phyloP scores from a whole-genome alignment of 768 basidiomycete genomes.

The Mycena latifolia region DNA sequence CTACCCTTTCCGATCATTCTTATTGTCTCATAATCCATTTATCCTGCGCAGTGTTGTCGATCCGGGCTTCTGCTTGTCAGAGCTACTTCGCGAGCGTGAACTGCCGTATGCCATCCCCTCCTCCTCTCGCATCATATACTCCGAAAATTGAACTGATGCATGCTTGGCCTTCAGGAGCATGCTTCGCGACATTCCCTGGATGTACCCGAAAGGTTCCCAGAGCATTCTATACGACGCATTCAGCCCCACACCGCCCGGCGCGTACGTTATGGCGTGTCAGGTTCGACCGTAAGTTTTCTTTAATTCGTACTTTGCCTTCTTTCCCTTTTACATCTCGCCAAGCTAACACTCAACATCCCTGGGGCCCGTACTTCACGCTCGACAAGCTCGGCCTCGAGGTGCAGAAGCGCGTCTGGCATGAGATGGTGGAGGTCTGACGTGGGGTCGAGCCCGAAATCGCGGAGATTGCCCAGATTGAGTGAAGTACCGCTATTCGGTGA shows the following conservation, averaged over 20 bases:
- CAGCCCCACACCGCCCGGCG: conserved; percentile 18
- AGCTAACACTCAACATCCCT: background rate
- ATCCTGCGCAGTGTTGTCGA: conserved; percentile 9
- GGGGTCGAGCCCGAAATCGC: conserved; percentile 15
- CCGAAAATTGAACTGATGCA: background rate
- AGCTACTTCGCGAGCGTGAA: conserved; percentile 4
- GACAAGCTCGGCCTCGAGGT: conserved; percentile 2
- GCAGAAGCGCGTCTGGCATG: conserved; percentile 14
- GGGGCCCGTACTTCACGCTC: background rate
- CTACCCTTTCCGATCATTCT: too few species aligned
- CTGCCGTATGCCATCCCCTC: background rate
- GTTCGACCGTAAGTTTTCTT: too few species aligned
- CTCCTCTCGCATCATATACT: background rate
- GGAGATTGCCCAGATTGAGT: conserved; percentile 4
- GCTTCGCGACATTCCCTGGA: background rate
- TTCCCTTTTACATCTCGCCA: background rate
- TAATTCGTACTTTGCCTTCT: too few species aligned
- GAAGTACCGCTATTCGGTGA: conserved; percentile 4
- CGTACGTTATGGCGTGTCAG: too few species aligned
- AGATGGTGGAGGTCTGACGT: conserved; percentile 26
- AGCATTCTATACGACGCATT: conserved; percentile 18
- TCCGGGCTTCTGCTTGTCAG: conserved; percentile 5
- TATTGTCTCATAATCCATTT: background rate
- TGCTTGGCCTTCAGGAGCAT: background rate
- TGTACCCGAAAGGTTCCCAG: conserved; percentile 13